Evolutionary conservation across 129 eudicot genomes (phyloP).

Genomic region (Chrysanthemum seticuspe): DNA sequence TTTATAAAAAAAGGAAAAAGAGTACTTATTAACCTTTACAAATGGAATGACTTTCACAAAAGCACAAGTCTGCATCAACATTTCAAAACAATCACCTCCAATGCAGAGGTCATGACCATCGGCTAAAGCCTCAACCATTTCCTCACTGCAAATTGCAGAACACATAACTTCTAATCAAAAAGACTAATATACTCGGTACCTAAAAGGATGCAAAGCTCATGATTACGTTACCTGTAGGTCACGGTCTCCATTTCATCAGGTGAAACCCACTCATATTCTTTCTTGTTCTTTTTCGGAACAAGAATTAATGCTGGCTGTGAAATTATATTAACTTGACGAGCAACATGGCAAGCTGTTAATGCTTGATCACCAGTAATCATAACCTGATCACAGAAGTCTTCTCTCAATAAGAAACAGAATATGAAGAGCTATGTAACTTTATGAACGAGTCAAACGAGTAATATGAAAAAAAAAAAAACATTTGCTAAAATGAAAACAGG

Average conservation of each 20-base stretch:
- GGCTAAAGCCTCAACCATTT: constrained; percentile 55
- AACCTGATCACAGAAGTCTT: constrained; percentile 40
- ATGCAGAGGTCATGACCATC: constrained; percentile 45
- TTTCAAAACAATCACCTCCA: constrained; percentile 92
- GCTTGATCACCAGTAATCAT: constrained; percentile 99
- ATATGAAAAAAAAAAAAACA: too few relatives aligned
- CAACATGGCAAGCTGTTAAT: constrained; percentile 98
- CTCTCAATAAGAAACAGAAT: too few relatives aligned
- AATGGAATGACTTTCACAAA: constrained; percentile 77
- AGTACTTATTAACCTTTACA: constrained; percentile 55
- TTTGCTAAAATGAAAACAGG: too few relatives aligned
- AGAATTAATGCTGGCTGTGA: constrained; percentile 83
- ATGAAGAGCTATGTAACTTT: too few relatives aligned
- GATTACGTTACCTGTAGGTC: constrained; percentile 53
- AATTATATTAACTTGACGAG: constrained; percentile 77
- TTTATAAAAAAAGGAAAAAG: too few relatives aligned
- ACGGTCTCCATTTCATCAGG: constrained; percentile 35
- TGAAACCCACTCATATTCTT: constrained; percentile 43
- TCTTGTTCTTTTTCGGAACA: constrained; percentile 42
- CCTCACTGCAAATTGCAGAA: constrained; percentile 38
- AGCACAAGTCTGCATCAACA: constrained; percentile 81
- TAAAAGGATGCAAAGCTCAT: not conserved
- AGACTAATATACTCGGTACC: not conserved
- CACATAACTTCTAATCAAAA: not conserved
- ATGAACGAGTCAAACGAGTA: too few relatives aligned